Evolutionary conservation across 495 filamentous ascomycete species (phyloP).

Genomic region (Pyrenula massariospora): DNA sequence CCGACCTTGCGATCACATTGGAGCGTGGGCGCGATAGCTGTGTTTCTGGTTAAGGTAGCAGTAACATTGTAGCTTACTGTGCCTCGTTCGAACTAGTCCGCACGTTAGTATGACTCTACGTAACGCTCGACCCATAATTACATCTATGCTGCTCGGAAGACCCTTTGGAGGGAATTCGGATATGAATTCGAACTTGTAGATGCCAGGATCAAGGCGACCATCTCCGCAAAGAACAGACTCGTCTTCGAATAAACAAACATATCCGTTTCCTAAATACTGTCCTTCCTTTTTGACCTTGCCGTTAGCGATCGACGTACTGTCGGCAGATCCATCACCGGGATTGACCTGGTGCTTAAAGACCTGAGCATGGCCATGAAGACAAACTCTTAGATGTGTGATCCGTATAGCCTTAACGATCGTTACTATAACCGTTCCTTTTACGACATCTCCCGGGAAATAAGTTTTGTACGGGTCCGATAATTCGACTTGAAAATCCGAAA

Average conservation of each 20-base stretch:
- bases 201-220: constrained; percentile 68
- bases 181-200: constrained; percentile 91
- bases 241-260: constrained; percentile 80
- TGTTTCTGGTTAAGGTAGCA: constrained; percentile 80
- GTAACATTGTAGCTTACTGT: constrained; percentile 85
- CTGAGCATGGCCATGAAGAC: constrained; percentile 78
- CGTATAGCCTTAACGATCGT: constrained; percentile 71
- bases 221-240: constrained; percentile 85
- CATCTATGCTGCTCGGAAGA: constrained; percentile 87
- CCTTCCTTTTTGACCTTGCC: constrained; percentile 42
- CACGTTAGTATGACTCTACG: constrained; percentile 6
- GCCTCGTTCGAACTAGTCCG: constrained; percentile 84
- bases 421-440: constrained; percentile 66
- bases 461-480: constrained; percentile 80
- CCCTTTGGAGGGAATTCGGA: constrained; percentile 65
- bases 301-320: constrained; percentile 35
- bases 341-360: constrained; percentile 67
- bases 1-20: constrained; percentile 71
- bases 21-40: constrained; percentile 67
- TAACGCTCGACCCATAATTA: constrained; percentile 33
- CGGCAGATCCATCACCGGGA: constrained; percentile 43
- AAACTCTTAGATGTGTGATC: constrained; percentile 82
- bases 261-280: constrained; percentile 71
- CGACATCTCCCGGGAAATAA: constrained; percentile 58
- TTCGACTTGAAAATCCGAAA: constrained; percentile 67